These are phyloP conservation scores for Magnusiomyces sp. DNA, from an alignment of 1,139 yeast species.

Conservation along the genomic window DNA sequence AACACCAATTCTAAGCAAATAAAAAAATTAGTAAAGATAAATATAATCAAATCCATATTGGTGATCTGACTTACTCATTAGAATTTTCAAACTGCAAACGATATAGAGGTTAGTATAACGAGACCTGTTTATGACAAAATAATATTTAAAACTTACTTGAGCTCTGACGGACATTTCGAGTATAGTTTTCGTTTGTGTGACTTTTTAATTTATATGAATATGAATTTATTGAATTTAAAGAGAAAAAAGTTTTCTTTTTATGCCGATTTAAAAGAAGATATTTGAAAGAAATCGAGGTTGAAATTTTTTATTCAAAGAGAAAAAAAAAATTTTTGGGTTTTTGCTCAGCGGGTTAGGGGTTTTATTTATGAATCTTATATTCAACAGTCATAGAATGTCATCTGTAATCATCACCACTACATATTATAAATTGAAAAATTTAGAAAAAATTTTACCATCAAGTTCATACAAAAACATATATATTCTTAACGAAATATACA, in stretches of 20 bases:
- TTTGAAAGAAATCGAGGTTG: background rate
- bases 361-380: background rate
- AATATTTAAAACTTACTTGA: conserved; percentile 10
- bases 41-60: background rate
- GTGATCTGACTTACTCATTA: conserved; percentile 48
- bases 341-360: background rate
- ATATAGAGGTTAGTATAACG: conserved; percentile 3
- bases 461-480: too few relatives aligned
- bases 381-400: background rate
- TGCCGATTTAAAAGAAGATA: background rate
- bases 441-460: too few relatives aligned
- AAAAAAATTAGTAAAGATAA: background rate
- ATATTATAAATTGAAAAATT: too few relatives aligned
- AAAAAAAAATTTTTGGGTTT: background rate
- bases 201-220: too few relatives aligned
- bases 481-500: too few relatives aligned
- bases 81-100: conserved; percentile 73
- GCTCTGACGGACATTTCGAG: conserved; percentile 13
- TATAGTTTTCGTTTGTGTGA: too few relatives aligned
- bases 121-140: background rate
- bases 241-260: too few relatives aligned
- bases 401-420: too few relatives aligned
- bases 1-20: conserved; percentile 60
- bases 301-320: background rate
- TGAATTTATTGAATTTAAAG: too few relatives aligned